phyloP scores from a whole-genome alignment of 2,329 filamentous ascomycete species.

The Aspergillus sp. region DNA sequence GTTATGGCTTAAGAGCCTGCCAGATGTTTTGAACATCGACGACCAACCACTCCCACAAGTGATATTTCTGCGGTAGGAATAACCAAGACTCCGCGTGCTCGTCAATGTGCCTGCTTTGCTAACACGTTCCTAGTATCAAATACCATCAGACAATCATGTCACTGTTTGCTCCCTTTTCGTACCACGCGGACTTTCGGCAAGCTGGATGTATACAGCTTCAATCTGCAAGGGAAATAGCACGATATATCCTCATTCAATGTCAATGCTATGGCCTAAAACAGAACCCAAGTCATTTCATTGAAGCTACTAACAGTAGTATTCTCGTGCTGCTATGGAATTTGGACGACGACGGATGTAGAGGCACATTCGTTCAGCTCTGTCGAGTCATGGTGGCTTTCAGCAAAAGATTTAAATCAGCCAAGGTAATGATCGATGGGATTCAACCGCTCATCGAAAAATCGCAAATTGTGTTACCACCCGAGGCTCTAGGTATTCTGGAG shows the following conservation, averaged over 20 bases:
- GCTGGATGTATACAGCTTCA: slow-evolving; percentile 12
- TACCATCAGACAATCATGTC: slow-evolving; percentile 20
- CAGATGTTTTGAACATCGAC: slow-evolving; percentile 10
- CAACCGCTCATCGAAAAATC: slow-evolving; percentile 8
- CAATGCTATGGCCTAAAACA: slow-evolving; percentile 23
- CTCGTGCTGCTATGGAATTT: slow-evolving; percentile 15
- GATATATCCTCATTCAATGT: slow-evolving; percentile 22
- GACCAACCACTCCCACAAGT: slow-evolving; percentile 20
- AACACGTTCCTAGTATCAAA: slow-evolving; percentile 19
- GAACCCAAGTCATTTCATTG: slow-evolving; percentile 23
- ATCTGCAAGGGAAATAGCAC: slow-evolving; percentile 19
- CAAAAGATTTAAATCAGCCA: slow-evolving; percentile 16
- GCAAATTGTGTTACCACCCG: slow-evolving; percentile 14
- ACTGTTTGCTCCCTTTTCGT: slow-evolving; percentile 20
- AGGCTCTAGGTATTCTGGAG: slow-evolving; percentile 17
- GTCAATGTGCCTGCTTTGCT: slow-evolving; percentile 2
- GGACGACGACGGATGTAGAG: slow-evolving; percentile 14
- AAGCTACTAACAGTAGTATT: slow-evolving; percentile 17
- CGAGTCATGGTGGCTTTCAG: slow-evolving; percentile 20
- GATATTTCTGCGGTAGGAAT: slow-evolving; percentile 24
- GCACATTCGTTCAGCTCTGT: slow-evolving; percentile 24
- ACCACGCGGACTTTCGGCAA: slow-evolving; percentile 10
- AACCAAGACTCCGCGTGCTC: background rate
- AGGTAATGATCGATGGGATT: slow-evolving; percentile 18
- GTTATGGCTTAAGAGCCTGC: slow-evolving; percentile 18